Evolutionary conservation across 805 yeast genomes (phyloP), one percentile per base, ranked within the genome.

Genomic region (Lachancea quebecensis): DNA sequence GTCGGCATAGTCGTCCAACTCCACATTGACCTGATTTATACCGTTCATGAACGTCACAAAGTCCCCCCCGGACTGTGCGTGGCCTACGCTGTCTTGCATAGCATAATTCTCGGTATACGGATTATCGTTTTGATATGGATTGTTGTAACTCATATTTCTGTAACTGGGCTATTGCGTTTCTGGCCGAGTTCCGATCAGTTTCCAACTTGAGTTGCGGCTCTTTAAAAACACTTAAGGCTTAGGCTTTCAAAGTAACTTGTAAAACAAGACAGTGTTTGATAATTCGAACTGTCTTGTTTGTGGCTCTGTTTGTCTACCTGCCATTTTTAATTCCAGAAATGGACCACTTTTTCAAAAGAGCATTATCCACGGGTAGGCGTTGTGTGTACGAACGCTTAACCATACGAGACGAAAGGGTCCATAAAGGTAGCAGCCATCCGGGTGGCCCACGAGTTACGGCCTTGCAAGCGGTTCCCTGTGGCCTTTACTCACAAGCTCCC

Each of bases 1-100:
- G 58, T 75, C 78, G 59, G 81, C 79, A 65, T 84, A 87, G 64
- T 81, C 81, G 51, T 78, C 81, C 52, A 87, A 73, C 55, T 79
- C 79, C 50, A 74, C 74, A 67, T 85, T 82, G 63, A 87, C 77
- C 51, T 72, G 73, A 58, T 81, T 81, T 48, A 85, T 78, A 56
- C 78, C 79, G 50, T 75, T 73, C 77, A 85, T 85, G 61, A 84
- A 86, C 42, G 70, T 72, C 44, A 79, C 78, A 60, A 79, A 78
- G 54, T 78, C 83, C 51, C 70, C 77, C 38, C 63, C 65, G 21
- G 53, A 60, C 8, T 38, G 47, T 25, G 44, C 44, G 2, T 46
- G 39, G 7, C 46, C 43, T 6, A 50, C 48, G 16, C 48, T 55
- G 31, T 46, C 47, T 32, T 50, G 51, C 61, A 57, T 55, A 41